Base-by-base conservation (phyloP, 805 yeast genomes). In the Barnettozyma botsteinii region DNA sequence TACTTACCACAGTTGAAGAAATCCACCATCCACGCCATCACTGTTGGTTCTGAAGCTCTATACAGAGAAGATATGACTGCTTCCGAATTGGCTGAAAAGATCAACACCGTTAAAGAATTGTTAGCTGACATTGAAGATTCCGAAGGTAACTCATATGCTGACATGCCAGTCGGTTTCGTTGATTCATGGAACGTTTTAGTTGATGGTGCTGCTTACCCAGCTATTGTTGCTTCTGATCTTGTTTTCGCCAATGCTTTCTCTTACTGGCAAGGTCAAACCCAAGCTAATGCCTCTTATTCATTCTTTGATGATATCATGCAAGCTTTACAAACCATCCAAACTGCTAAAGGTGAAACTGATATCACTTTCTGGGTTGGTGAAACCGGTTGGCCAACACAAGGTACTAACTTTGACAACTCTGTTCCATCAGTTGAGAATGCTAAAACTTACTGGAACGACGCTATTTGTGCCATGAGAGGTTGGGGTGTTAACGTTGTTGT, bases 271-370 rank as follows among this genome's bases (percentile, higher is more conserved):
- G 97, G 97, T 32, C 97, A 88, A 71, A 74, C 87, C 51, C 75
- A 73, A 75, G 58, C 64, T 36, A 89, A 89, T 64, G 77, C 96
- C 21, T 78, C 95, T 14, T 85, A 77, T 74, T 87, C 96, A 3
- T 91, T 89, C 82, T 77, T 87, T 52, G 97, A 89, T 62, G 97
- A 91, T 64, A 86, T 91, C 64, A 88, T 89, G 96, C 97, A 91
- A 74, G 96, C 97, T 51, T 70, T 91, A 63, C 95, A 87, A 71
- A 70, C 73, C 46, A 78, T 91, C 56, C 96, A 91, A 74, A 70
- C 86, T 52, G 65, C 75, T 54, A 89, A 91, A 73, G 96, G 96
- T 48, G 67, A 83, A 45, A 81, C 91, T 43, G 89, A 87, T 65
- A 75, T 91, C 55, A 73, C 79, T 42, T 87, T 89, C 73, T 89